Evolutionary conservation across 495 filamentous ascomycete species (phyloP).

Genomic region (Penicillium subrubescens): DNA sequence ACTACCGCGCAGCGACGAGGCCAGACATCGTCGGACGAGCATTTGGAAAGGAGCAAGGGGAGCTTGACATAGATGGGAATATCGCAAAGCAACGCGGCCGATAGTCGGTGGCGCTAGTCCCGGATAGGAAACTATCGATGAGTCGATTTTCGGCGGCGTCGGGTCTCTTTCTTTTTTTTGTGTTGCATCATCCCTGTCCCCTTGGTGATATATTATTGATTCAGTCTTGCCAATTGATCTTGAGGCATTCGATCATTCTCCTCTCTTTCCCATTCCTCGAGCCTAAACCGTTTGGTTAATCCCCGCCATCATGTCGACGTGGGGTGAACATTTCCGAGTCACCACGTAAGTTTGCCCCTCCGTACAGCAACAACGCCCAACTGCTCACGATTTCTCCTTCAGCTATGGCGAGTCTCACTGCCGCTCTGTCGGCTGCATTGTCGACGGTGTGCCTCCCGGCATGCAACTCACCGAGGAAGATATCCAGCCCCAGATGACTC

Average conservation of each 20-base stretch:
- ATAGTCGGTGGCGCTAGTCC: constrained; percentile 39
- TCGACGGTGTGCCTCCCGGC: constrained; percentile 87
- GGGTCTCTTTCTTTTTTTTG: constrained; percentile 15
- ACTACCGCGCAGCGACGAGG: constrained; percentile 14
- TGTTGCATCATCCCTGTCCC: background rate
- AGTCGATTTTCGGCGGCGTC: constrained; percentile 27
- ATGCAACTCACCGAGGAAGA: constrained; percentile 85
- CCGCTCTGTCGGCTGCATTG: constrained; percentile 85
- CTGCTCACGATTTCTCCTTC: constrained; percentile 11
- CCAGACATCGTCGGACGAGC: constrained; percentile 20
- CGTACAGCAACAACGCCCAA: constrained; percentile 11
- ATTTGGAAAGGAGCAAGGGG: constrained; percentile 23
- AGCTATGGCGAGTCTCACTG: constrained; percentile 93
- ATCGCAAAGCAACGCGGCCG: constrained; percentile 20
- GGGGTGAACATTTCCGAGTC: constrained; percentile 81
- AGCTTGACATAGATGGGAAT: constrained; percentile 13
- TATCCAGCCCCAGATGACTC: constrained; percentile 93
- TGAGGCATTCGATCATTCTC: background rate
- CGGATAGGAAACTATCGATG: constrained; percentile 31
- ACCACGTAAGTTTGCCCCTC: constrained; percentile 66
- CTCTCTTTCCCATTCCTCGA: background rate
- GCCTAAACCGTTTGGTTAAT: constrained; percentile 8
- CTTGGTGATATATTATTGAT: background rate
- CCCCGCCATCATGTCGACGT: constrained; percentile 74
- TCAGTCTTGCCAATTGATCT: constrained; percentile 6